phyloP scores from a whole-genome alignment of 2,329 filamentous ascomycete species.

The Neopestalotiopsis sp. region DNA sequence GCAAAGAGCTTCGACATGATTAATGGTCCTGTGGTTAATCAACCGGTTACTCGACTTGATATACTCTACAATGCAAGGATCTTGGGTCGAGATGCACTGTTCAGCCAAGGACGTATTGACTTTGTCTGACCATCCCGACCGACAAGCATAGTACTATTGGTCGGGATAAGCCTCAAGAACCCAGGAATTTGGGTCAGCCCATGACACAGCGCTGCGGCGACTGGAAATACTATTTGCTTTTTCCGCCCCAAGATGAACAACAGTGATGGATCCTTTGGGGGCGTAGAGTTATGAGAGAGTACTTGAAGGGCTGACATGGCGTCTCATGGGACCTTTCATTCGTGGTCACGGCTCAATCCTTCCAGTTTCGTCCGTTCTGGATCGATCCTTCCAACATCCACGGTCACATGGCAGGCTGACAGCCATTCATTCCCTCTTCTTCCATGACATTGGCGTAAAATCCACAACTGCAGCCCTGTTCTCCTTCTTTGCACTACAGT shows the following conservation, averaged over 20 bases:
- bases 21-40: neutral
- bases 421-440: no score
- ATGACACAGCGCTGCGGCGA: constrained; percentile 1
- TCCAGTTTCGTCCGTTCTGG: neutral
- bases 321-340: neutral
- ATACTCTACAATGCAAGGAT: neutral
- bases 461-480: no score
- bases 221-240: neutral
- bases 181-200: constrained; percentile 5
- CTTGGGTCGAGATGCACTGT: neutral
- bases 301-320: neutral
- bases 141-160: neutral
- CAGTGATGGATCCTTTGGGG: neutral
- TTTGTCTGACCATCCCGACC: neutral
- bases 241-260: neutral
- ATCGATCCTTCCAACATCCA: neutral
- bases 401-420: no score
- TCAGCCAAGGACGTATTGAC: neutral
- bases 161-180: neutral
- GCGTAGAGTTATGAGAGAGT: neutral
- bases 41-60: neutral
- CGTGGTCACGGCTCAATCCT: neutral
- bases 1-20: neutral
- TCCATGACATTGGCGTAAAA: no score
- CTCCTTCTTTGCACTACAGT: no score